These are phyloP conservation scores for Fallopia convolvulus DNA, from an alignment of 148 eudicot genomes.

Conservation along the genomic window DNA sequence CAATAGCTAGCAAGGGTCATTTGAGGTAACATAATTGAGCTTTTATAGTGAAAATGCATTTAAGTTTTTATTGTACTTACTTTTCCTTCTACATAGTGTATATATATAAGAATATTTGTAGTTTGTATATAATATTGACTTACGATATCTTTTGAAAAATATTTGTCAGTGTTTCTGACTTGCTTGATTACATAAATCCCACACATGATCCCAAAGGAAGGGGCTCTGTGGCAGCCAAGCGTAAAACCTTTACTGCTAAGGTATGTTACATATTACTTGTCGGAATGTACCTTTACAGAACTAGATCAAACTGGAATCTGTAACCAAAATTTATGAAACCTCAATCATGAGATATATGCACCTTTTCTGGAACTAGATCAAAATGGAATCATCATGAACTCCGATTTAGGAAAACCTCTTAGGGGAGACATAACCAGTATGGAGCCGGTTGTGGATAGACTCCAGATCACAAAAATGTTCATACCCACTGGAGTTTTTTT, in stretches of 20 bases:
- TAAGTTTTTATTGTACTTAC: background rate
- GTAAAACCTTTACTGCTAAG: constrained; percentile 64
- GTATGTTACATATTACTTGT: constrained; percentile 23
- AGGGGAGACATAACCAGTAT: background rate
- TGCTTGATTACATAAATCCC: constrained; percentile 97
- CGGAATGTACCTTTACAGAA: background rate
- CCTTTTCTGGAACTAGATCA: too few species aligned
- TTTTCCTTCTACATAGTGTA: background rate
- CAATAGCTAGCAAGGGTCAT: constrained; percentile 99
- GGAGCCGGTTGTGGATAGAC: background rate
- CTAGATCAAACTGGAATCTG: background rate
- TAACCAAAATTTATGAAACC: too few species aligned
- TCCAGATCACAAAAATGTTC: background rate
- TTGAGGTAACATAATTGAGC: constrained; percentile 42
- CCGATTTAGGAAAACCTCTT: too few species aligned
- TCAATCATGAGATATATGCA: too few species aligned
- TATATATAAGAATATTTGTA: background rate
- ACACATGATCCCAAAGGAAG: constrained; percentile 69
- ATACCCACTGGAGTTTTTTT: background rate
- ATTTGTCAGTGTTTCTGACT: constrained; percentile 85
- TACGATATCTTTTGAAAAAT: constrained; percentile 7
- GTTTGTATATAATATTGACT: constrained; percentile 8
- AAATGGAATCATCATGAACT: background rate
- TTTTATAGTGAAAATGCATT: background rate
- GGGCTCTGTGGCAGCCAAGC: constrained; percentile 54